Percentiles rank a stretch among this genome's conserved stretches.
Evolutionary conservation across 257 asterid genomes (phyloP).

Genomic region (Lantana camara): DNA sequence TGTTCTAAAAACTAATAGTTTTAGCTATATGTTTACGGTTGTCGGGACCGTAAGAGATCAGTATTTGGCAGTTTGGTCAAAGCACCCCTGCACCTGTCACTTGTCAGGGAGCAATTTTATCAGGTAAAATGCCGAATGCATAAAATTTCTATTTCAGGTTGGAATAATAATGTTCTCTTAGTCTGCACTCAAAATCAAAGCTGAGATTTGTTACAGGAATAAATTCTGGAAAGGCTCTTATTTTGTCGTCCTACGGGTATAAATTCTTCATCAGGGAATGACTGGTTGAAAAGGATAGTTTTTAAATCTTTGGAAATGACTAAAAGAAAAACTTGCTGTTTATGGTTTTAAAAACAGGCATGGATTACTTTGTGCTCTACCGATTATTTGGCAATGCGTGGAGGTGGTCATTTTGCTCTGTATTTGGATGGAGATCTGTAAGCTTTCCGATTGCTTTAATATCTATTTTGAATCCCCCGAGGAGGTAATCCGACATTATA

Average conservation of each 20-base stretch:
- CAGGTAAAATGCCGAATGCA: slow-evolving; percentile 55
- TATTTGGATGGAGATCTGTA: slow-evolving; percentile 91
- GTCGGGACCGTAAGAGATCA: slow-evolving; percentile 89
- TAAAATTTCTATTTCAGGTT: slow-evolving; percentile 9
- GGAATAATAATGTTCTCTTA: slow-evolving; percentile 5
- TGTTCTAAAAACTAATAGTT: too few relatives aligned
- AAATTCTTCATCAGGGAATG: slow-evolving; percentile 13
- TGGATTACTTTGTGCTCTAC: slow-evolving; percentile 74
- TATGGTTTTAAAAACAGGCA: slow-evolving; percentile 47
- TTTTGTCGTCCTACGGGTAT: slow-evolving; percentile 87
- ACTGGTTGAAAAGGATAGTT: too few relatives aligned
- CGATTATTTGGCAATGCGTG: slow-evolving; percentile 90
- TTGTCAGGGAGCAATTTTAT: slow-evolving; percentile 68
- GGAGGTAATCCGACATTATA: slow-evolving; percentile 56
- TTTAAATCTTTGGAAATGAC: too few relatives aligned
- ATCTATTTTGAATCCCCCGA: slow-evolving; percentile 58
- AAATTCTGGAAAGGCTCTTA: slow-evolving; percentile 70
- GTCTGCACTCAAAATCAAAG: slow-evolving; percentile 19
- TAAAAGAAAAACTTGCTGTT: not conserved
- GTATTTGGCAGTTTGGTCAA: slow-evolving; percentile 95
- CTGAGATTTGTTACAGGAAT: slow-evolving; percentile 53
- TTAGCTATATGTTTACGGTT: slow-evolving; percentile 47
- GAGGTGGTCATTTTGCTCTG: slow-evolving; percentile 90
- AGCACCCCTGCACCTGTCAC: slow-evolving; percentile 81
- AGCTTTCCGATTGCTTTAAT: slow-evolving; percentile 34